Percentiles rank a stretch among this genome's conserved stretches.
phyloP scores from a whole-genome alignment of 2,329 filamentous ascomycete species.

The Fusarium stilboides region DNA sequence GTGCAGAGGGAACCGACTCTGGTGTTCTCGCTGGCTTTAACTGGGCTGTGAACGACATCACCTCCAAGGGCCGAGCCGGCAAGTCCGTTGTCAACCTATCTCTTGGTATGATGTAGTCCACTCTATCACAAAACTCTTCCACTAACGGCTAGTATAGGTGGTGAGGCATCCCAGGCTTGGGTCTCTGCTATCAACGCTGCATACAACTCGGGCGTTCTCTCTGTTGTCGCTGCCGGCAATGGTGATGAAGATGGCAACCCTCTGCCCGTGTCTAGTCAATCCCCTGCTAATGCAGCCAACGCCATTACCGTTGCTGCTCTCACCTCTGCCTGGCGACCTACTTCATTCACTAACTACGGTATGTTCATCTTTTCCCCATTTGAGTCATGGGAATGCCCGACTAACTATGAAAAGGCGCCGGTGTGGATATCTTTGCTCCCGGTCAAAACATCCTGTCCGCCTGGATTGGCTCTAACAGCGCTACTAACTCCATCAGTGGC shows the following conservation, averaged over 20 bases:
- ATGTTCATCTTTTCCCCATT: not conserved
- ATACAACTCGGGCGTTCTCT: conserved; percentile 1
- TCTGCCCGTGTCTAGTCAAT: not conserved
- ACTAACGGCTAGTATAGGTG: too few relatives aligned
- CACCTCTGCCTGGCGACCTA: conserved; percentile 2
- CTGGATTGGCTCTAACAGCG: too few relatives aligned
- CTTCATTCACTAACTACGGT: conserved; percentile 10
- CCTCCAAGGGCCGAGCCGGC: not conserved
- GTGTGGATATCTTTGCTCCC: too few relatives aligned
- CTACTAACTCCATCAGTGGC: too few relatives aligned
- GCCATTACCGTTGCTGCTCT: conserved; percentile 7
- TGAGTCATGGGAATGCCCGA: accelerated
- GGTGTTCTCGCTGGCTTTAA: conserved; percentile 6
- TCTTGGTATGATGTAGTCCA: too few relatives aligned
- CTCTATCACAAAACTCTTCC: not conserved
- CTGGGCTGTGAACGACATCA: conserved; percentile 9
- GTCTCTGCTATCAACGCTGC: conserved; percentile 7
- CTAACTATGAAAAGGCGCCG: not conserved
- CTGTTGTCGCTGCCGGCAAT: conserved; percentile 5
- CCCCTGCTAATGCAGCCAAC: conserved; percentile 2
- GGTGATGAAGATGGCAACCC: conserved; percentile 2
- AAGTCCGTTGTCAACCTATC: too few relatives aligned
- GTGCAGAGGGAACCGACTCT: conserved; percentile 2
- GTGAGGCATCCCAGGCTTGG: conserved; percentile 6
- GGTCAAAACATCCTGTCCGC: too few relatives aligned